phyloP scores from a whole-genome alignment of 192 early-diverging fungal genomes.

The Cetraspora pellucida region DNA sequence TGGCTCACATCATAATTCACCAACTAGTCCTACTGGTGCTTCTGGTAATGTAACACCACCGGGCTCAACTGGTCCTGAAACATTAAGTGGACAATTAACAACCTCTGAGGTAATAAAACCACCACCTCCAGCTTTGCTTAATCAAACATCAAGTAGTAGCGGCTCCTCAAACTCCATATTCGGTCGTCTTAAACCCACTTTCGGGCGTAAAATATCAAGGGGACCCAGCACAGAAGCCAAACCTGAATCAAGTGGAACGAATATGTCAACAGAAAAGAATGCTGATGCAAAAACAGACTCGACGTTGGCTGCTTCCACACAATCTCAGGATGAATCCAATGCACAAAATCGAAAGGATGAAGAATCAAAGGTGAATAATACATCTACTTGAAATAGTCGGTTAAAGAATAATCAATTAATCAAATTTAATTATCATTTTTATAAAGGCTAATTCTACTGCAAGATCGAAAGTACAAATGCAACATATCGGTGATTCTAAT shows the following conservation, averaged over 20 bases:
- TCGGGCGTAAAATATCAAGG: constrained; percentile 12
- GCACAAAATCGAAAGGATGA: not conserved
- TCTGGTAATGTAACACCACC: not conserved
- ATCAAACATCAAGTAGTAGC: constrained; percentile 20
- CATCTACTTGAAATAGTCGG: not conserved
- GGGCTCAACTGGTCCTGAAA: not conserved
- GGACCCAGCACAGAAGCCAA: not conserved
- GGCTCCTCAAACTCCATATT: constrained; percentile 40
- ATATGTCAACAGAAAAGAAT: not conserved
- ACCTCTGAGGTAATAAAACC: constrained; percentile 31
- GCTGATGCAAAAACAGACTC: not conserved
- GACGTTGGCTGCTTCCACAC: constrained; percentile 17
- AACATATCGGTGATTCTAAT: not conserved
- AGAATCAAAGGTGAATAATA: not conserved
- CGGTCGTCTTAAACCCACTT: constrained; percentile 51
- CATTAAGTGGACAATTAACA: not conserved
- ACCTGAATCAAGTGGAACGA: constrained; percentile 1
- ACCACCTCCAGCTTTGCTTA: constrained; percentile 46
- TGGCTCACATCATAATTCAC: constrained; percentile 38
- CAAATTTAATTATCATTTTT: not conserved
- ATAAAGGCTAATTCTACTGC: not conserved
- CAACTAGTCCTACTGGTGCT: constrained; percentile 5
- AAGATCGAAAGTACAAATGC: not conserved
- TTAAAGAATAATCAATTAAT: not conserved
- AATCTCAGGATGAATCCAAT: constrained; percentile 15